Evolutionary conservation across 225 moss, liverwort and hornwort genomes (phyloP), one percentile per base, ranked within the genome.

Genomic region (Pseudoscleropodium purum): DNA sequence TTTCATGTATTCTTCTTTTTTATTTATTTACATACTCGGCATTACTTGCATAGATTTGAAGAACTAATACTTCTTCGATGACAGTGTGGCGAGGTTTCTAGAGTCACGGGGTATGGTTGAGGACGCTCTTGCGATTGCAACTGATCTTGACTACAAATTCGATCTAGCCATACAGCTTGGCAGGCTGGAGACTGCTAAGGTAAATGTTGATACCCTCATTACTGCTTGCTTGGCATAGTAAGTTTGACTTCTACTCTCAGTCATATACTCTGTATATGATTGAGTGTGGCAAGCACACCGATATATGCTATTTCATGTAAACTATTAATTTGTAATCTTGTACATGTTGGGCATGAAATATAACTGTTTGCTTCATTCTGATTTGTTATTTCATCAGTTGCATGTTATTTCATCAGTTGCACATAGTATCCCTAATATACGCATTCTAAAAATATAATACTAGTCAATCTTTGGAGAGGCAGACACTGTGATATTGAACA

Each of bases 31-130:
- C 49, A 63, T 20, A 72, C 83, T 31, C 26, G 8, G 72, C 37
- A 51, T 80, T 31, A 61, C 60, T 24, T 84, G 51, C 51, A 67
- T 57, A 63, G 68, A 85, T 77, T 75, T 76, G 39, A 69, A 84
- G 62, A 49, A 39, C 64, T 91, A 34, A 79, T n/a, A 34, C 67
- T 20, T 88, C 47, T 80, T 81, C 72, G 37, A 65, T 90, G 79
- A 88, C 94, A 96, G 99, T 93, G 96, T 99, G 83, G 97, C 99
- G 83, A 96, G 94, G 81, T 99, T 99, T 91, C 92, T 97, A 90
- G 99, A 99, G 95, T 93, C 96, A n/a, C 93, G 96, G 87, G 96
- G 97, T 61, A 99, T 96, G 97, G 79, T 99, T 87, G 97, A 96
- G 89, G 96, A 97, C 57, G 97, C 97, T 75, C 95, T 99, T 87